These are phyloP conservation scores for Rhododendron simsii DNA, from an alignment of 148 eudicot species.

Conservation along the genomic window DNA sequence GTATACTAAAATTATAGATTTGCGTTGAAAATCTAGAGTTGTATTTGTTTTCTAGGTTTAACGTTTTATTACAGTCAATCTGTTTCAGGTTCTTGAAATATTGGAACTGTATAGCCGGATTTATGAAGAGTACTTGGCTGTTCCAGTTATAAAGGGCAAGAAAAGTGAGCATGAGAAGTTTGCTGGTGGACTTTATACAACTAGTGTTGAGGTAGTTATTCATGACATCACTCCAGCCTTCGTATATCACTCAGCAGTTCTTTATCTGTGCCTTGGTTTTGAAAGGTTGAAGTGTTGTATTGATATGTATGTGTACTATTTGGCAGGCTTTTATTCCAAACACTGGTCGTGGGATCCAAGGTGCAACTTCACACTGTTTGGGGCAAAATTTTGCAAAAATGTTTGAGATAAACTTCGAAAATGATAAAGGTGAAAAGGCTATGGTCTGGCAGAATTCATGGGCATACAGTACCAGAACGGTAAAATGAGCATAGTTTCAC, in stretches of 20 bases:
- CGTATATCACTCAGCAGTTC: background rate
- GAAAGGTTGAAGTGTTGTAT: background rate
- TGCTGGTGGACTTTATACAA: conserved; percentile 97
- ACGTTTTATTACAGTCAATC: background rate
- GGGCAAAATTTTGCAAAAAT: conserved; percentile 98
- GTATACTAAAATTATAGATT: too few species aligned
- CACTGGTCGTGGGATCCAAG: conserved; percentile 96
- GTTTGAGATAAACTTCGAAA: conserved; percentile 94
- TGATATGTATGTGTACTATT: background rate
- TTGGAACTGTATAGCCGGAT: conserved; percentile 75
- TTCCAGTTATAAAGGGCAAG: conserved; percentile 90
- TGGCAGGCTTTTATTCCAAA: conserved; percentile 91
- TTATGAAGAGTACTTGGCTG: conserved; percentile 93
- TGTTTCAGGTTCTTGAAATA: conserved; percentile 57
- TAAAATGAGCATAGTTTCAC: conserved; percentile 16
- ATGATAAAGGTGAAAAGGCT: conserved; percentile 82
- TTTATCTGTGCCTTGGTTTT: background rate
- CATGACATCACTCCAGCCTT: background rate
- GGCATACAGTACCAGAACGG: conserved; percentile 96
- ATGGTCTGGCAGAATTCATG: conserved; percentile 98
- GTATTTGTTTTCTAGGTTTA: background rate
- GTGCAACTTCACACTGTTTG: conserved; percentile 96
- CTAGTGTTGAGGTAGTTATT: conserved; percentile 68
- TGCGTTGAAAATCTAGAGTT: too few species aligned
- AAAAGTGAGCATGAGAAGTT: conserved; percentile 95